phyloP scores from a whole-genome alignment of 345 rosid genomes.

The Euphorbia tirucalli region DNA sequence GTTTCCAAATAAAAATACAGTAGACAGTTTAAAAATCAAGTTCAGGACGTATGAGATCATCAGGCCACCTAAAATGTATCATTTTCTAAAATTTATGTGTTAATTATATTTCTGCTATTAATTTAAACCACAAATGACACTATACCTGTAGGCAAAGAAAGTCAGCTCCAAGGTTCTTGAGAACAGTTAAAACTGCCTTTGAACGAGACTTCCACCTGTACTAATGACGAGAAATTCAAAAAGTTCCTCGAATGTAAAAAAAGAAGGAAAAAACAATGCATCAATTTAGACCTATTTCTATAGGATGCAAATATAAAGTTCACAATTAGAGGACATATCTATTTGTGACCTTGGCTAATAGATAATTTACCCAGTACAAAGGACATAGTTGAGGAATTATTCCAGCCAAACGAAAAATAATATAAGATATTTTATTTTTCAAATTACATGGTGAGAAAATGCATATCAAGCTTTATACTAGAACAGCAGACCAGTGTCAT shows the following conservation, averaged over 20 bases:
- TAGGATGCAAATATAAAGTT: not conserved
- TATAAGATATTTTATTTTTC: too few relatives aligned
- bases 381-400: not conserved
- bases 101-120: not conserved
- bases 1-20: not conserved
- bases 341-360: not conserved
- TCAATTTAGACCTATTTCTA: not conserved
- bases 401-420: not conserved
- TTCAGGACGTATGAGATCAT: not conserved
- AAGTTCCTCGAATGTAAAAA: not conserved
- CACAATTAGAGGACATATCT: not conserved
- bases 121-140: not conserved
- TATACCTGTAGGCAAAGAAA: constrained; percentile 85
- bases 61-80: not conserved
- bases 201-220: constrained; percentile 90
- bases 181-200: constrained; percentile 57
- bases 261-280: not conserved
- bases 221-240: constrained; percentile 13
- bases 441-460: not conserved
- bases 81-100: not conserved
- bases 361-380: not conserved
- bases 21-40: not conserved
- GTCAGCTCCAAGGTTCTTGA: constrained; percentile 57
- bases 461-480: not conserved
- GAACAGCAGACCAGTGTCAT: not conserved